phyloP scores from a whole-genome alignment of 2,329 filamentous ascomycete genomes.

The Stachybotrys echinatus region DNA sequence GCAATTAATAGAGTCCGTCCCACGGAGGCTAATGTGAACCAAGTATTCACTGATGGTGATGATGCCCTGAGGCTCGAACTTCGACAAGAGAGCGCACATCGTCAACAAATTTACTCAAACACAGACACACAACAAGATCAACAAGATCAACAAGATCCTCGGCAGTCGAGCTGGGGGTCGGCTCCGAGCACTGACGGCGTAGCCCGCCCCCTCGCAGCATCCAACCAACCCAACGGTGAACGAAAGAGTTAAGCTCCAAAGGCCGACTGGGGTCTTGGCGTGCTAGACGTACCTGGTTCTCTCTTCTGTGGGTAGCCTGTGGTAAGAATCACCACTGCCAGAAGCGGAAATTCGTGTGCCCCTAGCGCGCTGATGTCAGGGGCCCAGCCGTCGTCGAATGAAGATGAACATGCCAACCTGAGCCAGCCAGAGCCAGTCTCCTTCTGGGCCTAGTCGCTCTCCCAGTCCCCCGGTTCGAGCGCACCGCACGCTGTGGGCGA shows the following conservation, averaged over 20 bases:
- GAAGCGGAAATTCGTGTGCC: slow-evolving; percentile 1
- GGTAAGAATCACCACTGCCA: background rate
- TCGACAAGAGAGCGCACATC: background rate
- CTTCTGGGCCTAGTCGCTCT: background rate
- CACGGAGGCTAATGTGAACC: too few species aligned
- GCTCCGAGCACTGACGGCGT: too few species aligned
- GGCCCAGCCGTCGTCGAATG: background rate
- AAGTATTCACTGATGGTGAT: too few species aligned
- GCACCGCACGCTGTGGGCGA: background rate
- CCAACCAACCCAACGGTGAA: too few species aligned
- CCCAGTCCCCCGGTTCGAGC: background rate
- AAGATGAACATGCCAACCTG: background rate
- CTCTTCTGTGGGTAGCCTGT: background rate
- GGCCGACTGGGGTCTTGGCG: background rate
- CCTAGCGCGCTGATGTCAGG: background rate
- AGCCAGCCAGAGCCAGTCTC: background rate
- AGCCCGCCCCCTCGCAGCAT: too few species aligned
- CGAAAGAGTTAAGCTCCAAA: too few species aligned
- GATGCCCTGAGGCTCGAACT: too few species aligned
- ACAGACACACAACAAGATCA: too few species aligned
- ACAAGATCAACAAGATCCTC: background rate
- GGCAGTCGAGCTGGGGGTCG: too few species aligned
- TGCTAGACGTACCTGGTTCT: background rate
- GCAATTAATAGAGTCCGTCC: too few species aligned
- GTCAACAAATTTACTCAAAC: background rate